Evolutionary conservation across 768 basidiomycete species (phyloP).

Genomic region (Gymnopilus junonius): DNA sequence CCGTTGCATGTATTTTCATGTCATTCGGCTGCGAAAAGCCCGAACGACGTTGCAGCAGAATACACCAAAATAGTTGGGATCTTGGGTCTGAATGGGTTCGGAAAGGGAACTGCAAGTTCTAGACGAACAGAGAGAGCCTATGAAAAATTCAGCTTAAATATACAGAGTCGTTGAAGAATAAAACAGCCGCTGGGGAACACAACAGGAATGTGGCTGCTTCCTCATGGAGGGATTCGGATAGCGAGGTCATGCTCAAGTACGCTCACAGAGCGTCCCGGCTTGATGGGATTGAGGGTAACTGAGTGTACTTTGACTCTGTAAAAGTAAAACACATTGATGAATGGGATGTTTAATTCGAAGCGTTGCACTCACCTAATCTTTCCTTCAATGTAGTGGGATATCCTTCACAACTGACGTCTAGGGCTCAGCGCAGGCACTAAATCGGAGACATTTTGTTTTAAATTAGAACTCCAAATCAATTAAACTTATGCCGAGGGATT

Average conservation of each 20-base stretch:
- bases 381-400: conserved; percentile 27
- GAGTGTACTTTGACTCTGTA: conserved; percentile 34
- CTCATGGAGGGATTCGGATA: conserved; percentile 30
- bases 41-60: conserved; percentile 38
- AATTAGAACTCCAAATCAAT: too few species aligned
- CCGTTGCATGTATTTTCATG: conserved; percentile 35
- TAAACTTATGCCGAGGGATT: too few species aligned
- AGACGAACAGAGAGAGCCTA: conserved; percentile 39
- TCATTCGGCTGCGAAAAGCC: conserved; percentile 34
- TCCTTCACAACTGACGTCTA: conserved; percentile 31
- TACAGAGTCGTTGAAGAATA: background rate
- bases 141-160: background rate
- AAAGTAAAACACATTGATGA: background rate
- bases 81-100: conserved; percentile 24
- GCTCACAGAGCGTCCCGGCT: conserved; percentile 36
- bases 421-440: too few species aligned
- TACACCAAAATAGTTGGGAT: conserved; percentile 35
- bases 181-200: conserved; percentile 32
- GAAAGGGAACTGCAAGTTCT: conserved; percentile 32
- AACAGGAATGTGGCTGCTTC: conserved; percentile 37
- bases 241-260: conserved; percentile 36
- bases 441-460: too few species aligned
- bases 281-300: conserved; percentile 37
- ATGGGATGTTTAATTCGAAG: background rate
- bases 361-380: conserved; percentile 34